Evolutionary conservation across 495 filamentous ascomycete species (phyloP).

Genomic region (Aspergillus leporis): DNA sequence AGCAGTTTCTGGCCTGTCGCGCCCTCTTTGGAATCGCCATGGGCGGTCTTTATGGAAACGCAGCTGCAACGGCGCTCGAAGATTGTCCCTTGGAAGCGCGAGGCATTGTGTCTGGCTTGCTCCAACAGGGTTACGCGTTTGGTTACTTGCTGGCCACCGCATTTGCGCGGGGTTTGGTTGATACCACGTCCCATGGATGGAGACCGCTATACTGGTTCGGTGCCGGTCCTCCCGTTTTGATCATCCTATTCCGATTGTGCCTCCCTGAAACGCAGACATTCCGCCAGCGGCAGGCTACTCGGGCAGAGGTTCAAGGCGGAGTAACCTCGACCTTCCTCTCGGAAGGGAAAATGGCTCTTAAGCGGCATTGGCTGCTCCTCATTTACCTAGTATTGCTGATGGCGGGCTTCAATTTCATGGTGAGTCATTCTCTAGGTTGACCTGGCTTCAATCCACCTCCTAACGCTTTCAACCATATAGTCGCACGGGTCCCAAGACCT

Average conservation of each 20-base stretch:
- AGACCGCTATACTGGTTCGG: constrained; percentile 88
- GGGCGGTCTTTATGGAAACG: constrained; percentile 88
- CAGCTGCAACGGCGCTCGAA: constrained; percentile 81
- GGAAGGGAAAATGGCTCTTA: constrained; percentile 75
- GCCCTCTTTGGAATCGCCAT: constrained; percentile 89
- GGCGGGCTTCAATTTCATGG: constrained; percentile 91
- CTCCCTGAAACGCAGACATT: constrained; percentile 77
- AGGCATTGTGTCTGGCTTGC: constrained; percentile 76
- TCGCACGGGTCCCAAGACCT: constrained; percentile 91
- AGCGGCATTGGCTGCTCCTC: constrained; percentile 75
- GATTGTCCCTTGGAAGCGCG: constrained; percentile 74
- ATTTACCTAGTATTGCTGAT: constrained; percentile 81
- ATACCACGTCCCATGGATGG: constrained; percentile 74
- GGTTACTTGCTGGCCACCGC: constrained; percentile 80
- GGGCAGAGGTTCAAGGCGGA: constrained; percentile 47
- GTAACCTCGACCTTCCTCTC: constrained; percentile 63
- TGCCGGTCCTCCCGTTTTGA: constrained; percentile 74
- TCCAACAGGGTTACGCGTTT: constrained; percentile 89
- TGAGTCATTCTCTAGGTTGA: constrained; percentile 6
- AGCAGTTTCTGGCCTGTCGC: constrained; percentile 75
- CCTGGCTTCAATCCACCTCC: background rate
- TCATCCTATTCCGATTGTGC: constrained; percentile 74
- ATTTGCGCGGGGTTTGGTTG: constrained; percentile 71
- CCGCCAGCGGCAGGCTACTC: constrained; percentile 59
- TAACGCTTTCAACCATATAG: constrained; percentile 24